Conservation (phyloP, 495 filamentous ascomycete species). For the Cairneyella variabilis region DNA sequence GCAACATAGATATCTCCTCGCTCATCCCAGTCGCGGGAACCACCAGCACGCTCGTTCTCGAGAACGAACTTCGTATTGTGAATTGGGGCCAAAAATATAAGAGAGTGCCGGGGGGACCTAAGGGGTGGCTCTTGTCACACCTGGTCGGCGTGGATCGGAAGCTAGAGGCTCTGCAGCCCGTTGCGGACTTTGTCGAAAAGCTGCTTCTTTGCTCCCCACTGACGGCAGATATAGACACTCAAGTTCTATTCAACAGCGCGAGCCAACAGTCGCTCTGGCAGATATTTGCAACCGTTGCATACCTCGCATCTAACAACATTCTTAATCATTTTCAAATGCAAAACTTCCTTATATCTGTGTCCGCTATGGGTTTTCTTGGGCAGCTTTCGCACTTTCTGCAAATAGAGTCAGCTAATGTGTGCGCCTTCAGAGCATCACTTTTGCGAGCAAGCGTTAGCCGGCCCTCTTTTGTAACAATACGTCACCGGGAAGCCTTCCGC, state of each 20-base stretch:
- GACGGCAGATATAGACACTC: no score
- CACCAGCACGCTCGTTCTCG: neutral
- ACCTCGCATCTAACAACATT: constrained; percentile 8
- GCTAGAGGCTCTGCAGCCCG: constrained; percentile 1
- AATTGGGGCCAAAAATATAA: neutral
- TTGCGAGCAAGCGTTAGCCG: no score
- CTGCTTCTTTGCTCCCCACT: no score
- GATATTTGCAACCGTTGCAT: constrained; percentile 3
- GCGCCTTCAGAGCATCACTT: constrained; percentile 3
- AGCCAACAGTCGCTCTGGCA: constrained; percentile 2
- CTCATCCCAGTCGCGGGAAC: neutral
- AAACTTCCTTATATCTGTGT: neutral
- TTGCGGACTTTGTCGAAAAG: constrained; percentile 4
- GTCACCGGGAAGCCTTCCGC: no score
- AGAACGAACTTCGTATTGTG: neutral
- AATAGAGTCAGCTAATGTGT: neutral
- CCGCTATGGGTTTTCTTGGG: neutral
- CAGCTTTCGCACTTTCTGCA: constrained; percentile 6
- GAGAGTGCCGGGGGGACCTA: neutral
- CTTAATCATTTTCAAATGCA: neutral
- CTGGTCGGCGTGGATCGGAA: constrained; percentile 1
- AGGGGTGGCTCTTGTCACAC: constrained; percentile 1
- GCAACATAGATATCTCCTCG: constrained; percentile 6
- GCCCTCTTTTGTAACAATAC: no score
- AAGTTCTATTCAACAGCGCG: neutral